Base-by-base conservation (phyloP, 179 eudicot genomes). In the Heliamphora pulchella region DNA sequence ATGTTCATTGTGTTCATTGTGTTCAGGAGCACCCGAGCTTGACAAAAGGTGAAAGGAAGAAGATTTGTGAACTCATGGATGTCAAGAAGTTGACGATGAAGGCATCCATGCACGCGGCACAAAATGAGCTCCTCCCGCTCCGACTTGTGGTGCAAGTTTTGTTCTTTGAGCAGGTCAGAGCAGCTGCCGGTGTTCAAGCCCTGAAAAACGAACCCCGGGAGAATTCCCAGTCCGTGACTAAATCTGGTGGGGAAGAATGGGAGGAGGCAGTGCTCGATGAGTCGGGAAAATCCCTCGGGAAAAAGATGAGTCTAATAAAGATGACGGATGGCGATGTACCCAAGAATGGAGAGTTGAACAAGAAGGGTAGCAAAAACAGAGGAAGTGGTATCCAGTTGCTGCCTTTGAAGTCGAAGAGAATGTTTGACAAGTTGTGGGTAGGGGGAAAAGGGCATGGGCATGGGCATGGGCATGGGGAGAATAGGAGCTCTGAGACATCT, bases 381-480 rank as follows among this genome's bases (percentile, higher is more conserved):
- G 86, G 86, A 50, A 87, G 91, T 78, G 94, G 86, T 13, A 80
- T 88, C 2, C 93, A 91, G 86, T 75, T 94, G 86, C 81, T 92
- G 66, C 98, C 95, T 20, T 94, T 97, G 50, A 91, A 93, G 46
- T 94, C 97, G 2, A 85, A 91, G 89, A 90, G 94, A 67, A 94
- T 94, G 20, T 90, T 94, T 15, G 97, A 91, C 22, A 92, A 84
- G 89, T 48, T 92, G 76, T 92, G 94, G 98, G 88, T 81, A 43
- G 76, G 86, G 31, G 88, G 94, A 18, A 92, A 87, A 80, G 93
- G 89, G 58, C 64, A 76, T 47, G 84, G 85, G 13, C 76, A 86
- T 18, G 87, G 71, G 85, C 87, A 0, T 93, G 87, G 82, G 83
- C n/a, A n/a, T n/a, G n/a, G 86, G 1, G 97, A 92, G 86, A 90